Base-by-base conservation (phyloP, 1,284 basidiomycete genomes). In the Thelephora terrestris region DNA sequence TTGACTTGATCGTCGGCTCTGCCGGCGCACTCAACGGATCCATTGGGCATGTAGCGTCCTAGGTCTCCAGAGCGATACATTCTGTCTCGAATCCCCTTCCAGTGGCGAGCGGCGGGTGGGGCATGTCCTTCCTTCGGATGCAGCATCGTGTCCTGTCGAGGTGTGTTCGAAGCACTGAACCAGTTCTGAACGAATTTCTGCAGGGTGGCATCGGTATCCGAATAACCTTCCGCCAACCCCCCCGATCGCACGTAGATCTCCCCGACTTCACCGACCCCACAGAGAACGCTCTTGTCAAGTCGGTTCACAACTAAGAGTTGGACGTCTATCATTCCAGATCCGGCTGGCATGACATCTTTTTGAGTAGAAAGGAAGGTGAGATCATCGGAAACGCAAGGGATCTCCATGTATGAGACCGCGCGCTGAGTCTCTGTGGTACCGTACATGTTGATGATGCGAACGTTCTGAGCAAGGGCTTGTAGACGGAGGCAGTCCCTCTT, bases 361-460 rank as follows among this genome's bases (percentile, higher is more conserved):
- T 96, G 91, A 1, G 84, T 92, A 29, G 85, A 80, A 39, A 99
- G 76, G 76, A 97, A 99, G 3, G 91, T 93, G 4, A 84, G 75
- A 60, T 97, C 91, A 50, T 78, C 75, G 34, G 83, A 79, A 20
- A 97, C 79, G 45, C 87, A 79, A 2, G 95, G 94, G 55, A 99
- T 93, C 34, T 85, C 78, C 65, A 96, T 98, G 71, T 99, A 99
- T 35, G 93, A 97, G 10, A 99, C 96, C 0, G 96, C 96, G 45
- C 96, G 87, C 66, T 99, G 96, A 4, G 96, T 99, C 69, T 99
- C 96, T 21, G 96, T 99, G 7, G 96, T 99, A 21, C 96, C 96
- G 66, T 98, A 99, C 96, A 99, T 99, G 74, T 99, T 99, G 68
- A 99, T 86, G 65, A 99, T 96, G 45, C 80, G 74, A 12, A 95